These are phyloP conservation scores for Paramecium octaurelia DNA, from an alignment of 73 alveolate genomes.

Conservation along the genomic window DNA sequence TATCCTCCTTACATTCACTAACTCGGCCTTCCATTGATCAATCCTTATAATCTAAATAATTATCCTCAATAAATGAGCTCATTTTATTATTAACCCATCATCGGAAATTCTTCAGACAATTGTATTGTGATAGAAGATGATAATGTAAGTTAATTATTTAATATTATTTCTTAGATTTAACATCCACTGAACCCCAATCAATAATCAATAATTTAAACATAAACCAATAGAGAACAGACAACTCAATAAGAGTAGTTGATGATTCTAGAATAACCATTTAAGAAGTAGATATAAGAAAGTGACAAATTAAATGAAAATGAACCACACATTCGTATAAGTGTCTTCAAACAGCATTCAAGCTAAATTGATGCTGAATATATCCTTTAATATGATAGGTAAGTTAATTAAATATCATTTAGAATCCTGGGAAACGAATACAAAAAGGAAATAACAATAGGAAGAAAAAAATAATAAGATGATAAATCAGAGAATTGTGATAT, in stretches of 20 bases:
- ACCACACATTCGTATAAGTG: constrained; percentile 28
- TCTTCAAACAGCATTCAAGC: not conserved
- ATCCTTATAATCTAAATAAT: not conserved
- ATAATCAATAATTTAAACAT: not conserved
- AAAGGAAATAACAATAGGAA: constrained; percentile 18
- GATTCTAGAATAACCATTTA: not conserved
- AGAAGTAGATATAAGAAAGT: not conserved
- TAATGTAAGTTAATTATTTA: not conserved
- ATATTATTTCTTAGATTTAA: not conserved
- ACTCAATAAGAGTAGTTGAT: not conserved
- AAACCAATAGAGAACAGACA: not conserved
- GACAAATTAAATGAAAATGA: constrained; percentile 19
- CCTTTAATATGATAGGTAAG: constrained; percentile 10
- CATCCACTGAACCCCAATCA: not conserved
- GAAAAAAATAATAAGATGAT: not conserved
- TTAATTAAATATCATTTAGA: not conserved
- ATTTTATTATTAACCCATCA: not conserved
- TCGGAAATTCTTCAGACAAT: not conserved
- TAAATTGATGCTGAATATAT: not conserved
- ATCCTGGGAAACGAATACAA: not conserved
- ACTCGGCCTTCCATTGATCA: not conserved
- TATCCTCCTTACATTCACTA: not conserved
- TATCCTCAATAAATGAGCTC: not conserved
- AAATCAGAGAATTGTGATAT: constrained; percentile 1
- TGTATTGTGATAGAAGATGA: constrained; percentile 54